These are phyloP conservation scores for Hypoxylon lenormandii DNA, from an alignment of 495 filamentous ascomycete genomes.

Conservation along the genomic window DNA sequence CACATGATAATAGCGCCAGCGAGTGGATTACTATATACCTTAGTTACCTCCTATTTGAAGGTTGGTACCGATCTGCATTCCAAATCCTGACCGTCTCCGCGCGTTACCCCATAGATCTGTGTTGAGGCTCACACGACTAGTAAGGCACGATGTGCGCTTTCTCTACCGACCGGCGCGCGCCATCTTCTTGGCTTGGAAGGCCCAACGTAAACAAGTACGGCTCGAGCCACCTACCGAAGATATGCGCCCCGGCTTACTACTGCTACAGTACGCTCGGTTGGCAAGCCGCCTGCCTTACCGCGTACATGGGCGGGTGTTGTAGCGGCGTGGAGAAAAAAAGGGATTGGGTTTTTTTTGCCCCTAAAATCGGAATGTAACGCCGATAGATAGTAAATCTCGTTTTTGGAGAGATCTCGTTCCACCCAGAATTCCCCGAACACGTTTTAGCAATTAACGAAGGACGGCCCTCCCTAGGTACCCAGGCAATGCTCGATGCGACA, in stretches of 20 bases:
- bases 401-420: conserved; percentile 48
- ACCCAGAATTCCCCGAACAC: conserved; percentile 50
- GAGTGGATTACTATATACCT: conserved; percentile 44
- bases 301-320: conserved; percentile 40
- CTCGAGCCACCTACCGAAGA: conserved; percentile 30
- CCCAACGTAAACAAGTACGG: conserved; percentile 30
- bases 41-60: conserved; percentile 44
- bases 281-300: conserved; percentile 29
- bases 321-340: conserved; percentile 43
- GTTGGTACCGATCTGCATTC: conserved; percentile 46
- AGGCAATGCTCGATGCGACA: conserved; percentile 40
- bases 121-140: conserved; percentile 49
- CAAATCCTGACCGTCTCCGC: conserved; percentile 43
- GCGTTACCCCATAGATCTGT: conserved; percentile 35
- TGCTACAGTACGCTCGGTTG: conserved; percentile 44
- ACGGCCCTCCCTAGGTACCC: conserved; percentile 44
- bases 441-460: conserved; percentile 49
- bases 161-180: conserved; percentile 27
- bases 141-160: conserved; percentile 42
- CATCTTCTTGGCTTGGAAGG: conserved; percentile 25
- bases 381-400: conserved; percentile 50
- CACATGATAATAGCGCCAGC: conserved; percentile 26
- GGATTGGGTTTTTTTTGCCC: conserved; percentile 32
- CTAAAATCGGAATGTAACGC: conserved; percentile 49
- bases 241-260: conserved; percentile 46